phyloP scores from a whole-genome alignment of 495 filamentous ascomycete species.

The Aspergillus heteromorphus region DNA sequence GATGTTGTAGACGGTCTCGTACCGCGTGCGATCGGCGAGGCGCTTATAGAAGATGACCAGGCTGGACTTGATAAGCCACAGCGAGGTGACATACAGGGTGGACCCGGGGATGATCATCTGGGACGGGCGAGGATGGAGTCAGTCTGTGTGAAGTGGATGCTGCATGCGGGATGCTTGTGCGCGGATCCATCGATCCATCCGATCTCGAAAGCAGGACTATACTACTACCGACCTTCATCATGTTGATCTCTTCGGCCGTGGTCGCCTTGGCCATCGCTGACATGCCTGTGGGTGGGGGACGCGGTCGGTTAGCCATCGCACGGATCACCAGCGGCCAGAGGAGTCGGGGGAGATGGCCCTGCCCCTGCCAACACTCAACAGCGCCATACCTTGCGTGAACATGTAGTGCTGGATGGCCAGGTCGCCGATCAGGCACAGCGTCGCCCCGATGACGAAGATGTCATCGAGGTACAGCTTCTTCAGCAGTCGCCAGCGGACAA shows the following conservation, averaged over 20 bases:
- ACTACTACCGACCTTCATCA: conserved; percentile 26
- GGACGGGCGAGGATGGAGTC: neutral
- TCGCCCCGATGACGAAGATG: conserved; percentile 9
- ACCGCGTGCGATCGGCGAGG: conserved; percentile 19
- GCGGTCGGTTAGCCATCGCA: neutral
- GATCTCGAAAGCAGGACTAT: too few relatives aligned
- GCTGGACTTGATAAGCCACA: conserved; percentile 22
- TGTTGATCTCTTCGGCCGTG: conserved; percentile 8
- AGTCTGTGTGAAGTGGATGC: neutral
- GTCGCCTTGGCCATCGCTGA: conserved; percentile 12
- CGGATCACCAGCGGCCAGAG: neutral
- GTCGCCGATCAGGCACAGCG: conserved; percentile 16
- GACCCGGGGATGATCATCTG: conserved; percentile 26
- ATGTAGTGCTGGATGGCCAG: conserved; percentile 23
- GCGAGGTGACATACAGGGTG: conserved; percentile 20
- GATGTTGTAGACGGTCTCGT: conserved; percentile 21
- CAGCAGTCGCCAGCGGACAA: conserved; percentile 12
- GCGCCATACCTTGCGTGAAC: conserved; percentile 17
- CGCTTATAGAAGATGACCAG: conserved; percentile 25
- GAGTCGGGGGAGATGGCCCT: too few relatives aligned
- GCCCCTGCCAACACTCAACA: too few relatives aligned
- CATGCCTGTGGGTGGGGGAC: conserved; percentile 15
- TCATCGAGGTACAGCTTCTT: conserved; percentile 20
- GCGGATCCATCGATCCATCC: neutral
- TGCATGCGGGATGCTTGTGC: neutral